Base-by-base conservation (phyloP, 805 yeast genomes). In the Kuraishia ogatae region DNA sequence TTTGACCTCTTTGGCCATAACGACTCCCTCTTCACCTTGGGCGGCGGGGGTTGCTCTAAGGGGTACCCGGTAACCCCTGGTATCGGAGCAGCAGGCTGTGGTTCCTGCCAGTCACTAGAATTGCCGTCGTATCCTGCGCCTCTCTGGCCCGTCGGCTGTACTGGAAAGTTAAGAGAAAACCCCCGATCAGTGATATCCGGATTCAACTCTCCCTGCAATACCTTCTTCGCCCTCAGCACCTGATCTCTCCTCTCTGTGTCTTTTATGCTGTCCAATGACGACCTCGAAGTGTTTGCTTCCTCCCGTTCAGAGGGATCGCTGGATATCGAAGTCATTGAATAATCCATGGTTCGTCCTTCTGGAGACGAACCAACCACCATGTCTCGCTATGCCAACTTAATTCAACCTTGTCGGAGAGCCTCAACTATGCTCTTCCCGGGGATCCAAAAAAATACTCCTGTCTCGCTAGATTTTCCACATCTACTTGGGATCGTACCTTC, bases 41-140 rank as follows among this genome's bases (percentile, higher is more conserved):
- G 68, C 19, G 82, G 79, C 8, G 97, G 97, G 5, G 77, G 75
- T n/a, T 80, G 75, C 59, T 82, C 89, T 54, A 90, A 68, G 2
- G 94, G 86, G 48, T 82, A 74, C 1, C 97, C 97, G 0, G 93
- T 85, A 46, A 82, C 81, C 11, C 79, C 76, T 48, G 88, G 83
- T 11, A 71, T 66, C 0, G 86, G 82, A 43, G 74, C 78, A 0
- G 81, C 78, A 39, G 76, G 66, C 19, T 74, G 75, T 2, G 92
- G 91, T 61, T 89, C 94, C 21, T 72, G 66, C 68, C 83, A 81
- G 29, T 17, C 50, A 47, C 50, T 21, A 23, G 6, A 20, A 47
- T 26, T 26, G 13, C 46, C 39, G 10, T 35, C 26, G 20, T 50
- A 23, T 17, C 50, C 13, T 24, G n/a, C 50, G 29, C 28, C 13